phyloP scores from a whole-genome alignment of 768 basidiomycete species.

The Termitomyces sp. region DNA sequence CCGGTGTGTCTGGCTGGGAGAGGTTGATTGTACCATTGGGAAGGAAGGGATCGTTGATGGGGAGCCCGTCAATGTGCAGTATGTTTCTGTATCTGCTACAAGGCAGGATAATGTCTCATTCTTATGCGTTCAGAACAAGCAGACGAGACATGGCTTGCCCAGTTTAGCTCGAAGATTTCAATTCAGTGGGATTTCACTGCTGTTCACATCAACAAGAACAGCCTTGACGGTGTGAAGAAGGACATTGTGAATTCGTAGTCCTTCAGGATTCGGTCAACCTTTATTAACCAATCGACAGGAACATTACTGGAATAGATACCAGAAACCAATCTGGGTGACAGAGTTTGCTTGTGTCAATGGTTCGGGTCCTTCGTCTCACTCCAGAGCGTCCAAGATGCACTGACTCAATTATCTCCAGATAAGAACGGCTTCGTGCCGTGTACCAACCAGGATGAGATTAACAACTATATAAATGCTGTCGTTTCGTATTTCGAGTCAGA shows the following conservation, averaged over 20 bases:
- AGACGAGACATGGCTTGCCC: slow-evolving; percentile 45
- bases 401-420: slow-evolving; percentile 23
- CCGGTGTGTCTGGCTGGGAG: slow-evolving; percentile 42
- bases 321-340: slow-evolving; percentile 48
- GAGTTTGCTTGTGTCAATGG: slow-evolving; percentile 51
- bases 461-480: slow-evolving; percentile 38
- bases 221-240: slow-evolving; percentile 39
- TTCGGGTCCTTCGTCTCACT: slow-evolving; percentile 9
- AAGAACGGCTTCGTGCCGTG: slow-evolving; percentile 40
- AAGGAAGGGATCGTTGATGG: slow-evolving; percentile 38
- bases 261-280: background rate
- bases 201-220: slow-evolving; percentile 51
- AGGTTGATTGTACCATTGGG: slow-evolving; percentile 40
- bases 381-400: background rate
- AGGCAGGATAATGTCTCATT: background rate
- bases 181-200: slow-evolving; percentile 46
- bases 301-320: slow-evolving; percentile 40
- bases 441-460: slow-evolving; percentile 41
- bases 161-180: slow-evolving; percentile 36
- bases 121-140: slow-evolving; percentile 36
- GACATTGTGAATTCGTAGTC: slow-evolving; percentile 33
- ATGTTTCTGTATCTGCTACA: slow-evolving; percentile 14
- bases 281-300: slow-evolving; percentile 26
- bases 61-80: slow-evolving; percentile 52
- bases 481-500: slow-evolving; percentile 39